Conservation (phyloP, 768 basidiomycete genomes). For the Mycena galericulata region DNA sequence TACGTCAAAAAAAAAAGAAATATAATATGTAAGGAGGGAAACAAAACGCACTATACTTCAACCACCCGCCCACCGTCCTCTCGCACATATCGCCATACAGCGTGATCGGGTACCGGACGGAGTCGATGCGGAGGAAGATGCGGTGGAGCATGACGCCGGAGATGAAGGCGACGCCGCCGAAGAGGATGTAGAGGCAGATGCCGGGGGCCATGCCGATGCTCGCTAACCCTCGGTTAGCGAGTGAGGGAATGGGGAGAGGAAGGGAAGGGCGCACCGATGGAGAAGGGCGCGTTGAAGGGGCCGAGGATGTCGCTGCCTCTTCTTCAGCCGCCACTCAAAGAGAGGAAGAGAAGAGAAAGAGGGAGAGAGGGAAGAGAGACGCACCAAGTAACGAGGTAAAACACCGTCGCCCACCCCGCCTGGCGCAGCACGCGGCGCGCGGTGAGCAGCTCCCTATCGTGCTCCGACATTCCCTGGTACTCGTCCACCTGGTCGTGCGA, state of each 20-base stretch:
- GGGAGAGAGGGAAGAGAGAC: too few species aligned
- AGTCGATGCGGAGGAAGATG: conserved; percentile 15
- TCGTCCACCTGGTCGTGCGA: not conserved
- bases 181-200: conserved; percentile 11
- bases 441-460: conserved; percentile 17
- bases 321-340: too few species aligned
- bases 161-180: conserved; percentile 10
- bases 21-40: too few species aligned
- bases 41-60: conserved; percentile 9
- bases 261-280: too few species aligned
- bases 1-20: too few species aligned
- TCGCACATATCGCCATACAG: conserved; percentile 19
- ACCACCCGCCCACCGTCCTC: conserved; percentile 7
- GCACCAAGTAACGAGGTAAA: conserved; percentile 11
- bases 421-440: conserved; percentile 6
- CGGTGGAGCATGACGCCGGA: conserved; percentile 14
- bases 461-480: conserved; percentile 3
- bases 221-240: too few species aligned
- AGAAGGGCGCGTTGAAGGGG: conserved; percentile 14
- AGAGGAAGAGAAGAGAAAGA: too few species aligned
- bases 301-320: conserved; percentile 15
- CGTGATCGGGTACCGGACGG: conserved; percentile 4
- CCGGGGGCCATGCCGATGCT: conserved; percentile 13
- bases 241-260: too few species aligned
- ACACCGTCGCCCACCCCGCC: conserved; percentile 7